Conservation (phyloP, 2,329 filamentous ascomycete species). For the Fusarium torreyae region DNA sequence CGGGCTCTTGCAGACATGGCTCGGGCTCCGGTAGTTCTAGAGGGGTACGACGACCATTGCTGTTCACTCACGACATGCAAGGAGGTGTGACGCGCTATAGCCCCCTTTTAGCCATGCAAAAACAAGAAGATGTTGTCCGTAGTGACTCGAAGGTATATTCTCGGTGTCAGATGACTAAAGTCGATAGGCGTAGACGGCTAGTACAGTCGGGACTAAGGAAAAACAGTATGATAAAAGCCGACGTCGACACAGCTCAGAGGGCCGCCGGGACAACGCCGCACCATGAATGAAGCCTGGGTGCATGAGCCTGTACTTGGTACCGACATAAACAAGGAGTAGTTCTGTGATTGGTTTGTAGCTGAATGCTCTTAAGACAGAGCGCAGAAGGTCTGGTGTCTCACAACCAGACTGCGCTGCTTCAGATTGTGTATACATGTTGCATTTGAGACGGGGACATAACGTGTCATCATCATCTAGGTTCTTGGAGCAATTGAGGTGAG, state of each 20-base stretch:
- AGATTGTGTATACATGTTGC: neutral
- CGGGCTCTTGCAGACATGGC: slow-evolving; percentile 10
- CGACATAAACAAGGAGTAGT: neutral
- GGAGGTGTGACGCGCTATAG: neutral
- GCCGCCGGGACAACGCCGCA: neutral
- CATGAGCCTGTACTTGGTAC: neutral
- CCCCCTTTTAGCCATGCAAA: neutral
- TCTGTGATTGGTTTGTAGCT: neutral
- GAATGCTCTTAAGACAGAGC: neutral
- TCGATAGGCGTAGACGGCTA: neutral
- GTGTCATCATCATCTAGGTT: neutral
- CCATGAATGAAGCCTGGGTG: neutral
- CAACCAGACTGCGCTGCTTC: neutral
- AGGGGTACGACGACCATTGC: slow-evolving; percentile 4
- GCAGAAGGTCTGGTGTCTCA: neutral
- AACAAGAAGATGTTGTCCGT: neutral
- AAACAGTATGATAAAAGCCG: neutral
- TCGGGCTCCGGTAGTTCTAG: slow-evolving; percentile 12
- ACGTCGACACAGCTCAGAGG: neutral
- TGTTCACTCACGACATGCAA: neutral
- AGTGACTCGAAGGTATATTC: neutral
- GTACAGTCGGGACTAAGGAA: neutral
- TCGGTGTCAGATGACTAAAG: neutral
- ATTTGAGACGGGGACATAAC: neutral
- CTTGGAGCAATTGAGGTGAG: neutral